Evolutionary conservation across 108 stramenopile genomes (phyloP), one percentile per base, ranked within the genome.

Genomic region (Cyclotella sp.): DNA sequence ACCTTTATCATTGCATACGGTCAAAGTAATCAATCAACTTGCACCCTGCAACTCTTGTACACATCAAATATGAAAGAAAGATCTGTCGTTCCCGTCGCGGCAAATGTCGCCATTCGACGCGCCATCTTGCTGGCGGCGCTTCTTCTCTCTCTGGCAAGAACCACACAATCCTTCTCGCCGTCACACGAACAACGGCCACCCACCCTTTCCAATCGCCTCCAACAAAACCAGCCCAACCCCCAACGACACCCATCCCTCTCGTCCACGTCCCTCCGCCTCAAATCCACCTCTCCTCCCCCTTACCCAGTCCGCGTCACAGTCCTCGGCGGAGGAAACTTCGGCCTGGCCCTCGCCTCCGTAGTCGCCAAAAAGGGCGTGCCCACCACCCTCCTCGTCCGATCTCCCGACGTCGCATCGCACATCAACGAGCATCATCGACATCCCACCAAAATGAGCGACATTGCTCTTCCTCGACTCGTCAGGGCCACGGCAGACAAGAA

Each of bases 281-380:
- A 74, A 53, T 43, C 73, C 4, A 40, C 39, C 63, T 74, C 73
- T 22, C 73, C 73, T 9, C 73, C 73, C 6, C 73, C 73, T 34
- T 74, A 74, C 53, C 73, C 73, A 62, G 89, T 92, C 43, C 88
- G 91, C 55, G 82, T 95, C 43, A 88, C 95, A 22, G 95, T 98
- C 53, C 89, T 98, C 84, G 98, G 98, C 10, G 97, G 97, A 9
- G 98, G 98, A 11, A 96, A 97, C 82, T 98, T 98, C 76, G 97
- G 95, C 26, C 76, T 98, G 21, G 98, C 98, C 0, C 84, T 98
- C 55, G 92, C 95, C 72, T 86, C 86, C 45, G 89, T 97, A 54
- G 83, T 92, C 40, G 93, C 86, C 6, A 86, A 89, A 52, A 80
- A 90, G 61, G 91, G 92, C 46, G 78, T 94, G 42, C 92, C 96